Percentiles rank a stretch among this genome's conserved stretches.
Evolutionary conservation across 208 protist species (phyloP).

Genomic region (Trypanosoma congolense): DNA sequence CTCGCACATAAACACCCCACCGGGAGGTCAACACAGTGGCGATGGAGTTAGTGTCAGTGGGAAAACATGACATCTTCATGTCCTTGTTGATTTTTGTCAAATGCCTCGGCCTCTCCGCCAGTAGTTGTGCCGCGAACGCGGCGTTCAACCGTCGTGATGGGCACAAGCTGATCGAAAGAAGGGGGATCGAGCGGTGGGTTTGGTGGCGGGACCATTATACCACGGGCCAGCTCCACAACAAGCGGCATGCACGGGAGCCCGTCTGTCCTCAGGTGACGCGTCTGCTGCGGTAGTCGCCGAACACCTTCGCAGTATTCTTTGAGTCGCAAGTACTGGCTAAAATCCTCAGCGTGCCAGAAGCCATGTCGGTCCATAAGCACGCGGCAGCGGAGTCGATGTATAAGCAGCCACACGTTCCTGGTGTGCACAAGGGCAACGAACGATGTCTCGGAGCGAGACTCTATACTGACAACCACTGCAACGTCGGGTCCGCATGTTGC

Average conservation of each 20-base stretch:
- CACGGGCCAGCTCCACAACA: slow-evolving; percentile 59
- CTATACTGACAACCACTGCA: slow-evolving; percentile 42
- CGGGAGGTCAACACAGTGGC: too few species aligned
- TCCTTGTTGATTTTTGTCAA: background rate
- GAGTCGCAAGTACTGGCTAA: slow-evolving; percentile 58
- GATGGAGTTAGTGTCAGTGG: too few species aligned
- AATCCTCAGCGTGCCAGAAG: slow-evolving; percentile 61
- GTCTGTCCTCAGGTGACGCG: slow-evolving; percentile 59
- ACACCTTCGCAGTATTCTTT: slow-evolving; percentile 77
- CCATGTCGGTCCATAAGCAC: slow-evolving; percentile 80
- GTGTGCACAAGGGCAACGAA: slow-evolving; percentile 64
- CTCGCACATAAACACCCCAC: too few species aligned
- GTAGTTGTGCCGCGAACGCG: slow-evolving; percentile 22
- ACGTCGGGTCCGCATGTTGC: slow-evolving; percentile 24
- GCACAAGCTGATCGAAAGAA: slow-evolving; percentile 53
- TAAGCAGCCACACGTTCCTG: slow-evolving; percentile 37
- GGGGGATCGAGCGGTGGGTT: background rate
- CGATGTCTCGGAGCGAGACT: slow-evolving; percentile 69
- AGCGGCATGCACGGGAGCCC: slow-evolving; percentile 82
- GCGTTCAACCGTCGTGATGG: slow-evolving; percentile 61
- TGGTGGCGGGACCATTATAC: slow-evolving; percentile 4
- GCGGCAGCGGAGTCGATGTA: slow-evolving; percentile 62
- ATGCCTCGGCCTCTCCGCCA: slow-evolving; percentile 2
- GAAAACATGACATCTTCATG: too few species aligned
- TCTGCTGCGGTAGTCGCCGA: slow-evolving; percentile 65